Base-by-base conservation (phyloP, 176 grass and related monocot species). In the Aegilops sharonensis region DNA sequence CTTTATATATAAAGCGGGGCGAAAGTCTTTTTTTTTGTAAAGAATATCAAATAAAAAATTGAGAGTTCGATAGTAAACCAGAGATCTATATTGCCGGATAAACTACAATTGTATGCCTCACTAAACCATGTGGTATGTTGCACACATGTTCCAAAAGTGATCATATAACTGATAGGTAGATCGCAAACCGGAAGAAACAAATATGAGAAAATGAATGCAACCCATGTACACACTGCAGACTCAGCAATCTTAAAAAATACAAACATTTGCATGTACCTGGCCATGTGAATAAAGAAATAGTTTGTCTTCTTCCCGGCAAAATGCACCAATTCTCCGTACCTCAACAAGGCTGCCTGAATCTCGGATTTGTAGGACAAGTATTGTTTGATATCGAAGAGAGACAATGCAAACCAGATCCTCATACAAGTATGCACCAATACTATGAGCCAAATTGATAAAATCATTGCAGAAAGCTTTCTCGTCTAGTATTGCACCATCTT, bases 391-490 rank as follows among this genome's bases (percentile, higher is more conserved):
- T 43, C 42, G 9, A 11, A 43, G 42, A 43, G 42, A 43, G 42
- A 43, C 42, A 43, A 43, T 43, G 42, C 42, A 43, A 43, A 43
- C 42, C 42, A 43, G 42, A 11, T 43, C 42, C 42, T 43, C 42
- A 43, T 43, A 43, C 42, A 43, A 64, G 86, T 95, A 98, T 76
- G 90, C 93, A 11, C 96, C 96, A 81, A 87, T 98, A 78, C 86
- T 91, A 92, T 98, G 91, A 81, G 88, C 81, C 75, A 98, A 82
- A 86, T 95, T 95, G 78, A 98, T 91, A 82, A 92, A 98, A 84
- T 98, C 93, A 86, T 98, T 98, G 78, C 56, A 87, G 81, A 98
- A 98, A 34, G 89, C 84, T 74, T 94, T 98, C 85, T 95, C 91
- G 45, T 94, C 95, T 75, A 98, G 84, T 57, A 98, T 87, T 2